These are phyloP conservation scores for Thelonectria discophora DNA, from an alignment of 2,329 filamentous ascomycete species.

Conservation along the genomic window DNA sequence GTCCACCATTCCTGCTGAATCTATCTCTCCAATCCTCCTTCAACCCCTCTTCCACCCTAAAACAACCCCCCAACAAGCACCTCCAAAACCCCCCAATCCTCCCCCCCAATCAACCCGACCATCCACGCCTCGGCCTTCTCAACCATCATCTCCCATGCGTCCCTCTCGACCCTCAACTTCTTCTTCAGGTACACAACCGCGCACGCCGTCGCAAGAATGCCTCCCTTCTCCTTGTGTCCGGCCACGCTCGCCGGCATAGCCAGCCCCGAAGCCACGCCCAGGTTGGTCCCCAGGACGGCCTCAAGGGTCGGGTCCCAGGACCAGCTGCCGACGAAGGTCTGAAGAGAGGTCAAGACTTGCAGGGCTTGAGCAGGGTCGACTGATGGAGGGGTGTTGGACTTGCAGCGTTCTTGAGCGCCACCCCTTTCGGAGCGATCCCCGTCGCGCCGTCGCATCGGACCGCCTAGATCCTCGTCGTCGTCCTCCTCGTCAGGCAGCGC, in stretches of 20 bases:
- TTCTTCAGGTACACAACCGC: slow-evolving; percentile 53
- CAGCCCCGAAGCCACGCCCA: slow-evolving; percentile 16
- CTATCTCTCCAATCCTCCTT: too few species aligned
- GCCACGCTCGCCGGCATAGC: slow-evolving; percentile 8
- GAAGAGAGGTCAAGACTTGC: slow-evolving; percentile 58
- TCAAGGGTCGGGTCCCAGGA: slow-evolving; percentile 43
- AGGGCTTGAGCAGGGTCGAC: slow-evolving; percentile 23
- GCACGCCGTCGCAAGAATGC: slow-evolving; percentile 43
- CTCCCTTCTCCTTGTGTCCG: slow-evolving; percentile 4
- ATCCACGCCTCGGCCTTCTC: slow-evolving; percentile 67
- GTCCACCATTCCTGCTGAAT: too few species aligned
- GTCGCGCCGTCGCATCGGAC: too few species aligned
- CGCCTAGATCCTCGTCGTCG: too few species aligned
- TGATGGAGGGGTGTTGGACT: not conserved
- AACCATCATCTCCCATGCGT: slow-evolving; percentile 71
- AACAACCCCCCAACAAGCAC: slow-evolving; percentile 29
- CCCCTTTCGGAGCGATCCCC: not conserved
- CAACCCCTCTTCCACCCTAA: too few species aligned
- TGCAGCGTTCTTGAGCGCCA: not conserved
- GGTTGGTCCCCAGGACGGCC: slow-evolving; percentile 36
- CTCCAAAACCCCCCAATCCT: slow-evolving; percentile 27
- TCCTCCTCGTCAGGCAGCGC: not conserved
- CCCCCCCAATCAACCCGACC: slow-evolving; percentile 26
- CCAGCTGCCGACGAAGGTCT: slow-evolving; percentile 52
- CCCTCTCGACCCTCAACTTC: slow-evolving; percentile 55